These are phyloP conservation scores for Pezicula radicicola DNA, from an alignment of 2,329 filamentous ascomycete species.

Conservation along the genomic window DNA sequence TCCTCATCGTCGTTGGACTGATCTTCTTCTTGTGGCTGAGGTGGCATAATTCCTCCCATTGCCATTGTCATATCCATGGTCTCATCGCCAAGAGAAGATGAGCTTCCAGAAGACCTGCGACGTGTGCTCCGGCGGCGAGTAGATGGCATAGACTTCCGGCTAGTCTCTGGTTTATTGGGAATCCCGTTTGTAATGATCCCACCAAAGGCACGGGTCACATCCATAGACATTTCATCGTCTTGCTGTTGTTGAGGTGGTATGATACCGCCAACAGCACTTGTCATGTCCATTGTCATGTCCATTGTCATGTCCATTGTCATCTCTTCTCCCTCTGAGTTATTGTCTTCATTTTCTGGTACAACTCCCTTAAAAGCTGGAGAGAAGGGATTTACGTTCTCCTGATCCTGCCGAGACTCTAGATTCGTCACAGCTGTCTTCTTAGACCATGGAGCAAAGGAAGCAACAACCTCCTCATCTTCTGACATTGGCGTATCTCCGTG, in stretches of 20 bases:
- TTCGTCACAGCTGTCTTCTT: slow-evolving; percentile 47
- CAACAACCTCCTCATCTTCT: slow-evolving; percentile 67
- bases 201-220: slow-evolving; percentile 81
- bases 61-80: slow-evolving; percentile 55
- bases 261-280: slow-evolving; percentile 53
- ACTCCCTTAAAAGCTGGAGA: slow-evolving; percentile 26
- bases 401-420: slow-evolving; percentile 32
- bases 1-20: slow-evolving; percentile 55
- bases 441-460: slow-evolving; percentile 71
- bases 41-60: slow-evolving; percentile 46
- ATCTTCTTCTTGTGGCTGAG: slow-evolving; percentile 28
- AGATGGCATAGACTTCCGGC: slow-evolving; percentile 27
- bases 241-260: slow-evolving; percentile 23
- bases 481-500: slow-evolving; percentile 49
- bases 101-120: slow-evolving; percentile 30
- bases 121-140: slow-evolving; percentile 32
- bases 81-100: slow-evolving; percentile 28
- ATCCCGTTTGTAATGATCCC: slow-evolving; percentile 56
- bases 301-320: slow-evolving; percentile 55
- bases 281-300: slow-evolving; percentile 56
- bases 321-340: slow-evolving; percentile 31
- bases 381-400: slow-evolving; percentile 48
- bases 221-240: slow-evolving; percentile 75
- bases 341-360: slow-evolving; percentile 20
- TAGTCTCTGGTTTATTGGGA: slow-evolving; percentile 13